phyloP scores from a whole-genome alignment of 1,284 basidiomycete species.

The Ceratobasidium sp. region DNA sequence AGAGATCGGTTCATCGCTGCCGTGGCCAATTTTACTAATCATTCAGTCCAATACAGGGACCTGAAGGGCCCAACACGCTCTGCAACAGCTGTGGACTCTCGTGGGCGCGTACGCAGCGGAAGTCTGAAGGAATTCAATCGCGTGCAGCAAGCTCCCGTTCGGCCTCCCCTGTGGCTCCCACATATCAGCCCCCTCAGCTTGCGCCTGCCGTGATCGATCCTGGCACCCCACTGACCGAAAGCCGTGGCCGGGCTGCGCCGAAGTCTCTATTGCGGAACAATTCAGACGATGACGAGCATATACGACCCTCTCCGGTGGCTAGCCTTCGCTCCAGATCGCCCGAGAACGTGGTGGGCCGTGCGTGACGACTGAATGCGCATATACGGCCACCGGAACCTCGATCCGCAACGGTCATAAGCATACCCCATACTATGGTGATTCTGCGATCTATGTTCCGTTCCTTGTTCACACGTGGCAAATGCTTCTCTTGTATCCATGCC shows the following conservation, averaged over 20 bases:
- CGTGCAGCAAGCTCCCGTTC: slow-evolving; percentile 17
- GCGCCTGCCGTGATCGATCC: neutral
- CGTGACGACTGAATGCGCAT: neutral
- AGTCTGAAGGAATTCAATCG: slow-evolving; percentile 23
- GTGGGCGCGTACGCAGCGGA: slow-evolving; percentile 35
- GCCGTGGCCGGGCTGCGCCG: neutral
- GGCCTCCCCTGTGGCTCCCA: slow-evolving; percentile 9
- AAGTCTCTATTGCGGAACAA: neutral
- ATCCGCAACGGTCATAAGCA: slow-evolving; percentile 29
- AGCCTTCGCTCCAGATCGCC: slow-evolving; percentile 12
- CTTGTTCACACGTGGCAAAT: slow-evolving; percentile 32
- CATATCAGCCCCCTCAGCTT: slow-evolving; percentile 27
- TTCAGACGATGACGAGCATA: neutral
- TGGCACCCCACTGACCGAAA: neutral
- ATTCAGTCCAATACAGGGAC: slow-evolving; percentile 5
- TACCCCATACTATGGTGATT: slow-evolving; percentile 15
- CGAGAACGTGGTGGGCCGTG: neutral
- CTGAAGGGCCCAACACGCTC: slow-evolving; percentile 29
- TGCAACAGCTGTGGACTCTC: slow-evolving; percentile 33
- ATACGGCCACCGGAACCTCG: slow-evolving; percentile 1
- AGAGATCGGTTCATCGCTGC: neutral
- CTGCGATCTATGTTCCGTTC: slow-evolving; percentile 22
- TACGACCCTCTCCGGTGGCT: slow-evolving; percentile 4
- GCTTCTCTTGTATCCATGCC: slow-evolving; percentile 21
- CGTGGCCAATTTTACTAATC: slow-evolving; percentile 15